phyloP scores from a whole-genome alignment of 2,329 filamentous ascomycete genomes.

The Monilinia aucupariae region DNA sequence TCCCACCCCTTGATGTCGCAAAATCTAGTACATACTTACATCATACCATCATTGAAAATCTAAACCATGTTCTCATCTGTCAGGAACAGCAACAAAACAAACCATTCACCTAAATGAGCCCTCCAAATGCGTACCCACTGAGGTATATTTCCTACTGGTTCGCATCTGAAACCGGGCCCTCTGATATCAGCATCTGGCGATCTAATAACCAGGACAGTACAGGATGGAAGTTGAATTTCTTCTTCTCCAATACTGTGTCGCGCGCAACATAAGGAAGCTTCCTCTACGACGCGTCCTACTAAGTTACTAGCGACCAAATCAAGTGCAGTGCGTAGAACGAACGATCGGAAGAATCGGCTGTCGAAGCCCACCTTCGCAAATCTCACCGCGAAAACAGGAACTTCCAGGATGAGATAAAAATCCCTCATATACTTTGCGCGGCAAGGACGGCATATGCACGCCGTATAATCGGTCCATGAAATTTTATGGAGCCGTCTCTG shows the following conservation, averaged over 20 bases:
- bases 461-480: not conserved
- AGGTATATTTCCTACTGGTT: constrained; percentile 13
- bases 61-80: not conserved
- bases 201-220: too few relatives aligned
- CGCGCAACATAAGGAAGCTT: not conserved
- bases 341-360: constrained; percentile 8
- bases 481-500: not conserved
- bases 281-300: not conserved
- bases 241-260: not conserved
- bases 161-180: not conserved
- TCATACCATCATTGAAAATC: not conserved
- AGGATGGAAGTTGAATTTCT: too few relatives aligned
- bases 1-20: not conserved
- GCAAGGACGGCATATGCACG: not conserved
- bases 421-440: constrained; percentile 4
- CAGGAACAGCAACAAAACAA: not conserved
- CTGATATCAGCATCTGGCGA: not conserved
- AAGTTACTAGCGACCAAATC: not conserved
- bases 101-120: not conserved
- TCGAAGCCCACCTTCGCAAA: not conserved
- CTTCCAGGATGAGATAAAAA: constrained; percentile 1
- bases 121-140: not conserved
- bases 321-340: too few relatives aligned
- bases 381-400: not conserved
- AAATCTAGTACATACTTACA: not conserved